Base-by-base conservation (phyloP, 2,329 filamentous ascomycete genomes). In the Aspergillus transmontanensis region DNA sequence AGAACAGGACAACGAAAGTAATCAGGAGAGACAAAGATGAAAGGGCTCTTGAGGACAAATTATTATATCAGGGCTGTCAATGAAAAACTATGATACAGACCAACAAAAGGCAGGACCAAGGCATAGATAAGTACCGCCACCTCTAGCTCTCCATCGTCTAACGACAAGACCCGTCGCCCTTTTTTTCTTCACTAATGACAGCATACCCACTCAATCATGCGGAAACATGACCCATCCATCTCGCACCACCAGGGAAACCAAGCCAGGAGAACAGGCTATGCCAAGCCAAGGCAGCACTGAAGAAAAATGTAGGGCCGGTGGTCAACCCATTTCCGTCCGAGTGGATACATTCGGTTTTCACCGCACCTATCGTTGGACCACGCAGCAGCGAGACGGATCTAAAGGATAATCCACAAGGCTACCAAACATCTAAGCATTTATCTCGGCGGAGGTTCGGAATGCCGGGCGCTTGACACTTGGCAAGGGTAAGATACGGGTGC, bases 331-430 rank as follows among this genome's bases (percentile, higher is more conserved):
- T 23, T 26, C 51, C 32, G 14, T 23, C 32, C n/a, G 32, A 36
- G 51, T 55, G 51, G 51, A 55, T 55, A 39, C 51, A 55, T 55
- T 55, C 51, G 32, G 51, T 39, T 39, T 36, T 55, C 51, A 16
- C 51, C 51, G 32, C 14, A 7, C 32, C 51, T 55, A 39, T 26
- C 32, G 51, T 55, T 55, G 51, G n/a, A 55, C 32, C 51, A 55
- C 51, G 21, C 32, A 23, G 26, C 28, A 9, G n/a, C 14, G 6
- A 30, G 30, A 9, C 28, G 48, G 48, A 51, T 34, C 46, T 19
- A 5, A 21, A 36, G 30, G 10, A 11, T 28, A 23, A 53, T 32
- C 50, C 16, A 21, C 28, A 32, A 34, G 50, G 30, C 46, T 34
- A 34, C n/a, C 16, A 34, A 10, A 9, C n/a, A 23, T 36, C 28